Base-by-base conservation (phyloP, 2,329 filamentous ascomycete genomes). In the Monilinia fructicola region DNA sequence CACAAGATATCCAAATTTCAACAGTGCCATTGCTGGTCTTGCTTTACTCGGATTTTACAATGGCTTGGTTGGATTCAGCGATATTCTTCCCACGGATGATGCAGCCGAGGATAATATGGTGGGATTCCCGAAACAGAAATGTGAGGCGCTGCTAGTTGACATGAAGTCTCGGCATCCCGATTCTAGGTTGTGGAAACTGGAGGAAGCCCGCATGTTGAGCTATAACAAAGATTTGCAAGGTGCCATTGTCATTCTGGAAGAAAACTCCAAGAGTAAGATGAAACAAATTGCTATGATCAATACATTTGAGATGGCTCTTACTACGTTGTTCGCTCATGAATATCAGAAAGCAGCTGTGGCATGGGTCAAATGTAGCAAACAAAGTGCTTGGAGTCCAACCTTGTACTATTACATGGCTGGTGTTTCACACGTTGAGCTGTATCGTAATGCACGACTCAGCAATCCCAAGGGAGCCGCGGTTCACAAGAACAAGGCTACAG, bases 351-450 rank as follows among this genome's bases (percentile, higher is more conserved):
- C 91, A 78, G 86, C 91, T 3, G 83, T 89, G 66, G 84, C 87
- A 0, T 98, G 97, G 78, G 78, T 93, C 52, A 76, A 85, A 70
- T 93, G 91, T 71, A 81, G 91, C 14, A 88, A 91, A 65, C 83
- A 95, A 65, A 97, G 97, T 78, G 91, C 91, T 72, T 98, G 95
- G 95, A 93, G 90, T 66, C 92, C 93, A 63, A 87, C 89, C 0
- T 77, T 98, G 64, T 98, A 99, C 79, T 92, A 92, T 76, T 98
- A 93, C 78, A 90, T 96, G 70, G 90, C 91, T 1, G 95, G 89
- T 10, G 84, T 85, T 16, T 89, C 90, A 0, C 88, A 96, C 71
- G 79, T 98, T 1, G 92, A 95, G 73, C 81, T 92, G 6, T 98
- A 97, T 78, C 87, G 95, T 12, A 81, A 87, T 64, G 76, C 82